Evolutionary conservation across 148 eudicot species (phyloP).

Genomic region (Arbutus unedo): DNA sequence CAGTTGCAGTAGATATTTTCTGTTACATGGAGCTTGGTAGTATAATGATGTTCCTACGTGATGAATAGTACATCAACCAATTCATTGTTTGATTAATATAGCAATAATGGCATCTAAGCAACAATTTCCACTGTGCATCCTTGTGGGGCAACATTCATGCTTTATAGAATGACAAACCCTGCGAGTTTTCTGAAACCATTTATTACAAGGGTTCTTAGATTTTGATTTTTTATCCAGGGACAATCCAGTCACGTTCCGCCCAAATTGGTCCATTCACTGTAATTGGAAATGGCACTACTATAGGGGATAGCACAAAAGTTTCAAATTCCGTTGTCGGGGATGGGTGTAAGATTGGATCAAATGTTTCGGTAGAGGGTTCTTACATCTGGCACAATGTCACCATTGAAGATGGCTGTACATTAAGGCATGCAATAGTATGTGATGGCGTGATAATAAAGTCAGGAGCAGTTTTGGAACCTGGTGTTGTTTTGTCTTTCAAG

Average conservation of each 20-base stretch:
- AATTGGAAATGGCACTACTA: constrained; percentile 65
- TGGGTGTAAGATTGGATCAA: constrained; percentile 81
- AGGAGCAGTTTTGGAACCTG: constrained; percentile 80
- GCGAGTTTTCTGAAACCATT: not conserved
- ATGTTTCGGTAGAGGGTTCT: constrained; percentile 81
- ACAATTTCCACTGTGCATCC: not conserved
- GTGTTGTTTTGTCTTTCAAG: constrained; percentile 82
- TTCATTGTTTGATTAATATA: not conserved
- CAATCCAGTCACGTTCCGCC: constrained; percentile 63
- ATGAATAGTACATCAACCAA: not conserved
- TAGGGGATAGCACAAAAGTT: constrained; percentile 60
- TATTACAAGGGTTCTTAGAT: not conserved
- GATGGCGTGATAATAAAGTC: constrained; percentile 79
- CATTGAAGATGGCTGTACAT: constrained; percentile 78
- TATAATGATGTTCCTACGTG: not conserved
- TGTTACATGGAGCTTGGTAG: not conserved
- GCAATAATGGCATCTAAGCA: not conserved
- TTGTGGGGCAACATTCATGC: not conserved
- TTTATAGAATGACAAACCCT: constrained; percentile 7
- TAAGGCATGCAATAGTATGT: constrained; percentile 83
- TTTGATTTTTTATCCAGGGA: constrained; percentile 36
- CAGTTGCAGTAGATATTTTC: not conserved
- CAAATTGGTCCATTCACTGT: constrained; percentile 77
- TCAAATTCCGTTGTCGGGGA: constrained; percentile 82
- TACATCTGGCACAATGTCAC: constrained; percentile 83